These are phyloP conservation scores for Tolypocladium ovalisporum DNA, from an alignment of 2,329 filamentous ascomycete genomes.

Conservation along the genomic window DNA sequence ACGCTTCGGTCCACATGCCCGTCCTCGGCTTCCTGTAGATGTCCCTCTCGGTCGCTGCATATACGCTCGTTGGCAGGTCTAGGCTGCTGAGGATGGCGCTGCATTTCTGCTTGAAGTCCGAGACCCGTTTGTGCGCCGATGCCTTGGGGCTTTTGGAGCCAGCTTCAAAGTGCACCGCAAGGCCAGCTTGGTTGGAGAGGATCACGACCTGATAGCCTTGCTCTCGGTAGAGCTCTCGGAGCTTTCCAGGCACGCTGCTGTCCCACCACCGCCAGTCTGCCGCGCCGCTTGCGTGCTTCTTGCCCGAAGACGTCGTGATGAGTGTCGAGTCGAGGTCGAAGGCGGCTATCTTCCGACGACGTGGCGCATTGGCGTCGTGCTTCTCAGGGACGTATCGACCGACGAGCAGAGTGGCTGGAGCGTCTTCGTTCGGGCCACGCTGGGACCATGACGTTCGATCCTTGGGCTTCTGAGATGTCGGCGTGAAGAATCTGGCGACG, in stretches of 20 bases:
- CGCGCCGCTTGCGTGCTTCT: slow-evolving; percentile 59
- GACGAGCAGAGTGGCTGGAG: slow-evolving; percentile 54
- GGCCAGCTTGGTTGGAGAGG: slow-evolving; percentile 79
- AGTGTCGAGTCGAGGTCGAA: slow-evolving; percentile 83
- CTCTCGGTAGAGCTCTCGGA: slow-evolving; percentile 54
- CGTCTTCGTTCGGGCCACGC: slow-evolving; percentile 41
- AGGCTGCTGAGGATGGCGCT: slow-evolving; percentile 57
- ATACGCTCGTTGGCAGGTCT: slow-evolving; percentile 66
- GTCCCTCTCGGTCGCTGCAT: slow-evolving; percentile 78
- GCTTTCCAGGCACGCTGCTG: slow-evolving; percentile 49
- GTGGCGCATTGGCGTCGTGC: slow-evolving; percentile 13
- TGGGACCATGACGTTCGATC: slow-evolving; percentile 63
- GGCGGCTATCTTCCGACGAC: slow-evolving; percentile 52
- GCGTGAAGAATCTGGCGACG: slow-evolving; percentile 80
- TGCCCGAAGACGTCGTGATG: slow-evolving; percentile 69
- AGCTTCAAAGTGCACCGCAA: slow-evolving; percentile 63
- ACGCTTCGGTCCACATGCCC: slow-evolving; percentile 72
- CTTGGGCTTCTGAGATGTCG: slow-evolving; percentile 71
- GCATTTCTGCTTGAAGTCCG: slow-evolving; percentile 76
- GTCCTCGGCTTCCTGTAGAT: slow-evolving; percentile 74
- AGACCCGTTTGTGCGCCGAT: slow-evolving; percentile 47
- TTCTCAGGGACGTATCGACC: slow-evolving; percentile 52
- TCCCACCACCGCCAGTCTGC: slow-evolving; percentile 96
- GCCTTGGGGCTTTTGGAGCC: slow-evolving; percentile 55
- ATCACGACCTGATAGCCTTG: slow-evolving; percentile 70